Percentiles rank a stretch among this genome's conserved stretches.
Conservation (phyloP, 2,329 filamentous ascomycete species). For the Gnomoniopsis sp. region DNA sequence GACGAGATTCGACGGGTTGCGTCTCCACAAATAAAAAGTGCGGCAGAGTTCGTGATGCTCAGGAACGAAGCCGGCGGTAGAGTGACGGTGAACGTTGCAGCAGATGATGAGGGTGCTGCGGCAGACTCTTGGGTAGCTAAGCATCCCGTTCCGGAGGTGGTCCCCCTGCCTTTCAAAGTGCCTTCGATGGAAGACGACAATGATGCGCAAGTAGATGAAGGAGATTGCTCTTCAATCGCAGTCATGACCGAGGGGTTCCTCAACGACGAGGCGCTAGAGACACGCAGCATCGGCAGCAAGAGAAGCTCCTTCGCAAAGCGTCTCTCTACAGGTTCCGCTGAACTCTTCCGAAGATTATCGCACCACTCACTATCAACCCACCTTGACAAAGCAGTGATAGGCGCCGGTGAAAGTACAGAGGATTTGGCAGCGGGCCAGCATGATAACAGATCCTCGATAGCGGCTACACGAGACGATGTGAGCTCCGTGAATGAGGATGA, state of each 20-base stretch:
- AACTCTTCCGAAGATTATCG: slow-evolving; percentile 43
- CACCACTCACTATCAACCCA: slow-evolving; percentile 26
- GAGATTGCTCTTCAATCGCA: slow-evolving; percentile 64
- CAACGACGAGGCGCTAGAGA: slow-evolving; percentile 41
- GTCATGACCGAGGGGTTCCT: slow-evolving; percentile 57
- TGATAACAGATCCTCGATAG: slow-evolving; percentile 50
- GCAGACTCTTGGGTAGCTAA: slow-evolving; percentile 17
- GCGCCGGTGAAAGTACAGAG: slow-evolving; percentile 39
- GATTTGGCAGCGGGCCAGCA: slow-evolving; percentile 35
- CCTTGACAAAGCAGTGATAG: slow-evolving; percentile 21
- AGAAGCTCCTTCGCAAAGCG: slow-evolving; percentile 42
- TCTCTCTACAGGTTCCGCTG: slow-evolving; percentile 45
- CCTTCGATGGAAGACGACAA: slow-evolving; percentile 37
- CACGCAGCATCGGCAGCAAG: slow-evolving; percentile 23
- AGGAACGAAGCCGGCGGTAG: slow-evolving; percentile 40
- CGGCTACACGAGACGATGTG: slow-evolving; percentile 55
- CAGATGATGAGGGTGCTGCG: slow-evolving; percentile 41
- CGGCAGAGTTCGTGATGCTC: slow-evolving; percentile 39
- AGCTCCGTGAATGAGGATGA: slow-evolving; percentile 40
- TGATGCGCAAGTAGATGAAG: slow-evolving; percentile 33
- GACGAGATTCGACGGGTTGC: slow-evolving; percentile 21
- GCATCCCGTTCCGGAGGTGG: slow-evolving; percentile 47
- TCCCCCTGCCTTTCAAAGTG: slow-evolving; percentile 65
- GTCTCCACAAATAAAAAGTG: slow-evolving; percentile 25
- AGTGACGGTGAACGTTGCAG: slow-evolving; percentile 51